Evolutionary conservation across 257 asterid genomes (phyloP), one percentile per base, ranked within the genome.

Genomic region (Penstemon barbatus): DNA sequence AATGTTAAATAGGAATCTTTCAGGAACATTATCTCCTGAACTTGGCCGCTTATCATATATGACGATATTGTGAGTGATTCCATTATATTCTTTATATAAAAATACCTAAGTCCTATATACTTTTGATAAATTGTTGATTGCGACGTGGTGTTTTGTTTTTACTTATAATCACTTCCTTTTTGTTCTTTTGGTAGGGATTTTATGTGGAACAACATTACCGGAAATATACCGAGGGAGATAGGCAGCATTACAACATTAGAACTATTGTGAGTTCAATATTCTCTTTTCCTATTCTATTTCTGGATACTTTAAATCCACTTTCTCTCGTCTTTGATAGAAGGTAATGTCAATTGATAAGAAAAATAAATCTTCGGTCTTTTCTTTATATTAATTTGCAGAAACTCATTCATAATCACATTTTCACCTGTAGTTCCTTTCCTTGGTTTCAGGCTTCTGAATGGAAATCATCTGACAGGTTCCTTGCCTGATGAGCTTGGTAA

Each of bases 401-500:
- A 4, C 15, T 12, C 54, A 9, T 1, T 41, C 40, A 12, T 54
- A 53, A 40, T 68, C 38, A 39, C 48, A 45, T 52, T 39, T 45
- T 66, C 61, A 45, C 50, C 33, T 44, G 38, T 48, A 19, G 18
- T 69, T 71, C 66, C 51, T 55, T 67, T 58, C 60, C 68, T 11
- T 70, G 60, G 61, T 70, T 78, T 54, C 86, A 94, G 99, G 88
- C 98, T 94, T 77, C 83, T 94, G 65, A 94, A 89, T 75, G 99
- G 99, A 77, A 94, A 94, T 77, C 74, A 85, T 52, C 89, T 94
- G 41, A 94, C 90, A 3, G 99, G 99, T 62, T 74, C 90, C 60
- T 76, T 94, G 86, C 99, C 99, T 4, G 92, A 89, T 6, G 99
- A 94, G 85, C 85, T 94, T 68, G 99, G 99, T 51, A 70, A 77